These are phyloP conservation scores for Lachnellula hyalina DNA, from an alignment of 2,329 filamentous ascomycete species.

Conservation along the genomic window DNA sequence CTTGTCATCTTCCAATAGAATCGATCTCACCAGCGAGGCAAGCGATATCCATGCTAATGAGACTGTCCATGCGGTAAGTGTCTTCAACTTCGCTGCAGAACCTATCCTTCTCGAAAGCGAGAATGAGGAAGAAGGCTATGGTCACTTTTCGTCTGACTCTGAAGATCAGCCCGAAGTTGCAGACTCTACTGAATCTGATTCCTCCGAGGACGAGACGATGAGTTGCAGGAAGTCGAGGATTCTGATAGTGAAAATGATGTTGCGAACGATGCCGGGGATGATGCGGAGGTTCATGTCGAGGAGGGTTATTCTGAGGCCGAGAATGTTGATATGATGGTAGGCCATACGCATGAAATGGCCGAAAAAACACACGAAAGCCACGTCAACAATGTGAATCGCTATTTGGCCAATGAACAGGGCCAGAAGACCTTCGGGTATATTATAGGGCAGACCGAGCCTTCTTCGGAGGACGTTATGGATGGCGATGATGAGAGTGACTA, in stretches of 20 bases:
- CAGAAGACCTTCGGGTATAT: background rate
- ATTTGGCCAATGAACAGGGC: background rate
- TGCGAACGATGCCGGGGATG: constrained; percentile 7
- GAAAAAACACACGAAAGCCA: too few species aligned
- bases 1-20: constrained; percentile 3
- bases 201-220: constrained; percentile 1
- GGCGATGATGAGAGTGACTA: constrained; percentile 20
- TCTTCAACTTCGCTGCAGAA: constrained; percentile 7
- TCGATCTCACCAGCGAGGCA: constrained; percentile 16
- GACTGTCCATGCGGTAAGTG: constrained; percentile 5
- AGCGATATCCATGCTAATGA: constrained; percentile 5
- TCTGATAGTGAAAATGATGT: constrained; percentile 9
- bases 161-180: constrained; percentile 7
- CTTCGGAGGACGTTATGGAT: background rate
- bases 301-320: constrained; percentile 4
- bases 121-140: constrained; percentile 8
- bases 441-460: background rate
- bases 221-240: constrained; percentile 1
- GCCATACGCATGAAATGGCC: background rate
- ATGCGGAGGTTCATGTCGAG: constrained; percentile 3
- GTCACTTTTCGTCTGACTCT: constrained; percentile 12
- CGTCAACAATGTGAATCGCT: background rate
- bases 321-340: background rate
- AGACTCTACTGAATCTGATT: constrained; percentile 2
- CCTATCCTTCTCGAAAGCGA: constrained; percentile 16